Conservation (phyloP, 2,329 filamentous ascomycete species). For the Cladobotryum mycophilum region DNA sequence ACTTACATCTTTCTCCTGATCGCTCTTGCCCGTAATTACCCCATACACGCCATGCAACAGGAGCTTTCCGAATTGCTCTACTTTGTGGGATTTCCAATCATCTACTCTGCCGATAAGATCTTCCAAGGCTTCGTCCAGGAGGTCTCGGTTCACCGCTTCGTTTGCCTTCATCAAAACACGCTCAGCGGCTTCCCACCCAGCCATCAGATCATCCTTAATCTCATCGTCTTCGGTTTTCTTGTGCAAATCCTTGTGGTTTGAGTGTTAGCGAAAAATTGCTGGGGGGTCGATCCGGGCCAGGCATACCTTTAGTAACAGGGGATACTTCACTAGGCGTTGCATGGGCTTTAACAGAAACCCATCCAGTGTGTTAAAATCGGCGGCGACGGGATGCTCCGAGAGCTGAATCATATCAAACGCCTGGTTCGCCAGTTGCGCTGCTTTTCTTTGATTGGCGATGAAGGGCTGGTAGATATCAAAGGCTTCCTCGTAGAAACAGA, state of each 20-base stretch:
- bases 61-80: constrained; percentile 86
- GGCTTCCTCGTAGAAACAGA: constrained; percentile 74
- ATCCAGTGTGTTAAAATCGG: constrained; percentile 79
- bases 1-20: constrained; percentile 83
- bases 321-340: constrained; percentile 92
- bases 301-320: constrained; percentile 73
- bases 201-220: constrained; percentile 63
- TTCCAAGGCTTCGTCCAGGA: constrained; percentile 74
- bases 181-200: constrained; percentile 76
- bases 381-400: constrained; percentile 72
- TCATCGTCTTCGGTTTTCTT: constrained; percentile 76
- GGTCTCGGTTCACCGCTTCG: constrained; percentile 81
- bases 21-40: constrained; percentile 82
- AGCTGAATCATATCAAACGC: constrained; percentile 81
- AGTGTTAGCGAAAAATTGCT: constrained; percentile 4
- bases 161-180: constrained; percentile 80
- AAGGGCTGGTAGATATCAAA: constrained; percentile 96
- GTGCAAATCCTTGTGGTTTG: constrained; percentile 60
- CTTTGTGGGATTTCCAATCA: constrained; percentile 91
- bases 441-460: constrained; percentile 92
- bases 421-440: constrained; percentile 73
- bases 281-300: not conserved
- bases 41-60: constrained; percentile 86
- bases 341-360: constrained; percentile 95
- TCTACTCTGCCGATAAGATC: constrained; percentile 81